phyloP scores from a whole-genome alignment of 441 rosid genomes.

The Erysimum cheiri region DNA sequence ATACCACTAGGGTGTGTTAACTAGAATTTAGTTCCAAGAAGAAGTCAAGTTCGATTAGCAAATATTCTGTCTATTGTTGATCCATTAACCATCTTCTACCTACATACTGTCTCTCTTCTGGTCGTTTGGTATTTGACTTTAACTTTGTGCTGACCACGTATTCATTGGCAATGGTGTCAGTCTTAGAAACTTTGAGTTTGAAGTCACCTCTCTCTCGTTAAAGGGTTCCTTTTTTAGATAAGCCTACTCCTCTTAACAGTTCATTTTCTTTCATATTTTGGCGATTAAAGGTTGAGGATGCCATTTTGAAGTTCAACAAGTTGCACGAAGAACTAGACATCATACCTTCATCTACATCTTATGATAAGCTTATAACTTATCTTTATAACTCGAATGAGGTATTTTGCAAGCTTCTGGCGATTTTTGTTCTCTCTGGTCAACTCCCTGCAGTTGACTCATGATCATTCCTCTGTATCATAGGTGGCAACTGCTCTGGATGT shows the following conservation, averaged over 20 bases:
- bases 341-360: slow-evolving; percentile 57
- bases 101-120: neutral
- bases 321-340: slow-evolving; percentile 59
- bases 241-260: slow-evolving; percentile 16
- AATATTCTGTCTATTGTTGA: neutral
- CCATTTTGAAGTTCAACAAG: slow-evolving; percentile 55
- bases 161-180: neutral
- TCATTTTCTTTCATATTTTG: slow-evolving; percentile 21
- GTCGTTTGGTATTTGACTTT: too few species aligned
- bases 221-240: neutral
- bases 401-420: slow-evolving; percentile 7
- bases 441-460: slow-evolving; percentile 20
- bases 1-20: neutral
- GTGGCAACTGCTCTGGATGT: slow-evolving; percentile 72
- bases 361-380: slow-evolving; percentile 57
- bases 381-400: slow-evolving; percentile 64
- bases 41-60: slow-evolving; percentile 7
- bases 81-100: neutral
- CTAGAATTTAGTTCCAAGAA: neutral
- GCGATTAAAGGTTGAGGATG: slow-evolving; percentile 61
- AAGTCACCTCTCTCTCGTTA: slow-evolving; percentile 3
- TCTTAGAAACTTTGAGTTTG: slow-evolving; percentile 2
- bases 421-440: neutral
- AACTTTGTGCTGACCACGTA: neutral
- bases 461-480: slow-evolving; percentile 47